These are phyloP conservation scores for Tremella fuciformis DNA, from an alignment of 768 basidiomycete species.

Conservation along the genomic window DNA sequence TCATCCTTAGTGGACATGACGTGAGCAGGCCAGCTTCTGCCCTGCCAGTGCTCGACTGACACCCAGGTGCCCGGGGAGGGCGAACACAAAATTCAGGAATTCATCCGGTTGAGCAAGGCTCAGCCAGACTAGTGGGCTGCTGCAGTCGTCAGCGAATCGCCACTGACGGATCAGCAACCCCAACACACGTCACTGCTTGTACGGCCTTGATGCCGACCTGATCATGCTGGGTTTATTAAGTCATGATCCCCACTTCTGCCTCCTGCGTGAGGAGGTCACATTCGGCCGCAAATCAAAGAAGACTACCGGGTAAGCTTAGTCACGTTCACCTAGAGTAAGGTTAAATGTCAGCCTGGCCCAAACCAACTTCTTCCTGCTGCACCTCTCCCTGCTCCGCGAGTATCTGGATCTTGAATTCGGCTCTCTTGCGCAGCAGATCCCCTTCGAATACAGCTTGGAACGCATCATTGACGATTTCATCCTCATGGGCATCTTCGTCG, in stretches of 20 bases:
- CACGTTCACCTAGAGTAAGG: neutral
- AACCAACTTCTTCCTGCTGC: slow-evolving; percentile 84
- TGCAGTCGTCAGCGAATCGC: too few species aligned
- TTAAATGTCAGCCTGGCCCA: slow-evolving; percentile 30
- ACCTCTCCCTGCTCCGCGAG: slow-evolving; percentile 90
- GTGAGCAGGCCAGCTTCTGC: slow-evolving; percentile 47
- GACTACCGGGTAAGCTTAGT: slow-evolving; percentile 57
- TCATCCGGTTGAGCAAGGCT: slow-evolving; percentile 88
- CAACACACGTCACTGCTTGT: slow-evolving; percentile 94
- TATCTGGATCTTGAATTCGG: slow-evolving; percentile 95
- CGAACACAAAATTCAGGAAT: slow-evolving; percentile 99
- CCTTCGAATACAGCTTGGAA: slow-evolving; percentile 85
- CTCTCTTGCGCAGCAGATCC: slow-evolving; percentile 57
- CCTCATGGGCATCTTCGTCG: slow-evolving; percentile 91
- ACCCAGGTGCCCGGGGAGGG: slow-evolving; percentile 81
- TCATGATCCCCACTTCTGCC: slow-evolving; percentile 98
- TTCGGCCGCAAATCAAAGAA: slow-evolving; percentile 85
- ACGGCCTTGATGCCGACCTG: slow-evolving; percentile 95
- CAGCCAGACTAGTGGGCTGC: slow-evolving; percentile 73
- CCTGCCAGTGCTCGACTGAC: neutral
- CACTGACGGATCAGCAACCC: slow-evolving; percentile 60
- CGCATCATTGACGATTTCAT: slow-evolving; percentile 98
- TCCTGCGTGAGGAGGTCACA: slow-evolving; percentile 95
- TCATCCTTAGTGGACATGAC: slow-evolving; percentile 94
- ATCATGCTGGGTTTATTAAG: slow-evolving; percentile 96